Base-by-base conservation (phyloP, 78 protist species). In the Guillardia theta region DNA sequence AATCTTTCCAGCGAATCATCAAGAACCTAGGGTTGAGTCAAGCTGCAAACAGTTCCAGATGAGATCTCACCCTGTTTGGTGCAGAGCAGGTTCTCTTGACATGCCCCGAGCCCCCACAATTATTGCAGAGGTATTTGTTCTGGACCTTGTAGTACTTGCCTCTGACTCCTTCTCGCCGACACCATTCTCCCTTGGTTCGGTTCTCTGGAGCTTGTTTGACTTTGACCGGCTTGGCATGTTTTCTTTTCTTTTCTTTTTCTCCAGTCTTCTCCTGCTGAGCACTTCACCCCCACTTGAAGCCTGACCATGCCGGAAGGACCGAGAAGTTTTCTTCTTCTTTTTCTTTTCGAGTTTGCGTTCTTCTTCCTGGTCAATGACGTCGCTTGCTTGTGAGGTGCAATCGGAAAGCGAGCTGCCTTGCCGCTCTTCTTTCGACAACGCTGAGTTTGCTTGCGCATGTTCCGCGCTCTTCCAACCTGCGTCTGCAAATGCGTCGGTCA, bases 41-140 rank as follows among this genome's bases (percentile, higher is more conserved):
- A 78, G 90, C n/a, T n/a, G n/a, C n/a, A n/a, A n/a, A n/a, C n/a
- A n/a, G n/a, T n/a, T n/a, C n/a, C n/a, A n/a, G n/a, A n/a, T n/a
- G n/a, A n/a, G n/a, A n/a, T n/a, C n/a, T n/a, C 48, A n/a, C 48
- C 50, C 33, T 12, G 50, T 43, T 36, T 18, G 90, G 90, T 10
- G 39, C 10, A 30, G 41, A 21, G 90, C 90, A 78, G 53, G 90
- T 78, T 45, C 50, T 18, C 90, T n/a, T 37, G 33, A 78, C 90
- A 50, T 78, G 90, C 47, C 90, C 90, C 37, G 48, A 43, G 50
- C 24, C 53, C 50, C 90, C 90, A 50, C 90, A 78, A 19, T 78
- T 78, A 50, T 78, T 78, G 90, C 90, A 78, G 33, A 78, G 43
- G 48, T 78, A 43, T 36, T 43, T 37, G 90, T 78, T 78, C 50